Evolutionary conservation across 2,329 filamentous ascomycete genomes (phyloP).

Genomic region (Scedosporium apiospermum): DNA sequence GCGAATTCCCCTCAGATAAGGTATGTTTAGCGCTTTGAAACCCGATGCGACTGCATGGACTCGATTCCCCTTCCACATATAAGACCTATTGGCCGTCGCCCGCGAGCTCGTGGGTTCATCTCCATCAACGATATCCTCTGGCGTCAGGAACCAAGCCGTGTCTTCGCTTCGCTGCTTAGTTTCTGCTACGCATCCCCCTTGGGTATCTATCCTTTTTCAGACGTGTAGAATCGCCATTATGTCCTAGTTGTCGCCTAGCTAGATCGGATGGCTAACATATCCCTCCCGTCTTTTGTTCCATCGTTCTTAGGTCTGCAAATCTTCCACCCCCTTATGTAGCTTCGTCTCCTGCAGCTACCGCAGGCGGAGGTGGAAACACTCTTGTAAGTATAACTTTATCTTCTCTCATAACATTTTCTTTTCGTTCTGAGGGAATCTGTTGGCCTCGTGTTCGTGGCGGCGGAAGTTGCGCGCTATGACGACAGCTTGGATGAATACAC

Average conservation of each 20-base stretch:
- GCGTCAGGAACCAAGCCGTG: too few relatives aligned
- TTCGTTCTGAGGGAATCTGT: background rate
- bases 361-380: slow-evolving; percentile 16
- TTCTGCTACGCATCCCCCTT: too few relatives aligned
- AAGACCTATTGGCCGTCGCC: too few relatives aligned
- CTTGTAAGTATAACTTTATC: slow-evolving; percentile 15
- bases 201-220: too few relatives aligned
- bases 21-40: slow-evolving; percentile 22
- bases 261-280: background rate
- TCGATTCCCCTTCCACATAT: background rate
- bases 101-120: too few relatives aligned
- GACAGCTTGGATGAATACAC: too few relatives aligned
- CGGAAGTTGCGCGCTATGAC: background rate
- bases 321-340: slow-evolving; percentile 15
- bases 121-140: too few relatives aligned
- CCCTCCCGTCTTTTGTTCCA: background rate
- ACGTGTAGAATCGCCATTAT: too few relatives aligned
- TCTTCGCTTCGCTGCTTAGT: too few relatives aligned
- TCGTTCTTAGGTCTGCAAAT: background rate
- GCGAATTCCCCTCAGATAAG: slow-evolving; percentile 34
- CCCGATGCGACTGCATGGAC: background rate
- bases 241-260: too few relatives aligned
- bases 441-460: background rate
- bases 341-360: slow-evolving; percentile 22
- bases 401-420: background rate